A percentile compares a stretch with the other conserved stretches of the same genome.
phyloP scores from a whole-genome alignment of 371 early-diverging fungal genomes.

The Saksenaea vasiformis region DNA sequence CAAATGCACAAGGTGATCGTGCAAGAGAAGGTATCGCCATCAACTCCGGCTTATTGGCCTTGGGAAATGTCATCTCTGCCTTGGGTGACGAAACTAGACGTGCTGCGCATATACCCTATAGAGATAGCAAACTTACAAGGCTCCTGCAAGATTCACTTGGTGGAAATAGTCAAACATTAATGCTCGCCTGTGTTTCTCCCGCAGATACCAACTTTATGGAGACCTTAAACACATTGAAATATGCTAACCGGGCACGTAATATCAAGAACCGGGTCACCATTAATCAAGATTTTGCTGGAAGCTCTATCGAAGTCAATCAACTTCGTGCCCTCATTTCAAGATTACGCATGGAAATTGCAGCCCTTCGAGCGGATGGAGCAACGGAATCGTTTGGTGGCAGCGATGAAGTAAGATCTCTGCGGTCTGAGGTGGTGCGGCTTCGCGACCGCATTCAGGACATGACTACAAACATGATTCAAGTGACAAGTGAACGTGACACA shows the following conservation, averaged over 20 bases:
- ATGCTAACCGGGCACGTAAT: constrained; percentile 88
- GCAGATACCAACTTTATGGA: constrained; percentile 83
- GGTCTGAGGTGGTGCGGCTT: constrained; percentile 50
- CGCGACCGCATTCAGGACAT: constrained; percentile 58
- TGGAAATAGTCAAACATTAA: constrained; percentile 90
- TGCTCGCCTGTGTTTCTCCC: constrained; percentile 92
- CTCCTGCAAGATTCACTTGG: constrained; percentile 98
- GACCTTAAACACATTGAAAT: constrained; percentile 90
- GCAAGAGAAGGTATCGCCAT: constrained; percentile 98
- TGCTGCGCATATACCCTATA: constrained; percentile 86
- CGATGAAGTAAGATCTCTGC: constrained; percentile 50
- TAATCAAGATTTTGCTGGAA: constrained; percentile 71
- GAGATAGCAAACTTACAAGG: constrained; percentile 98
- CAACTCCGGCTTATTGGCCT: constrained; percentile 94
- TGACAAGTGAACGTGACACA: constrained; percentile 66
- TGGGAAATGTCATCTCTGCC: constrained; percentile 99
- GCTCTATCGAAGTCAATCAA: constrained; percentile 66
- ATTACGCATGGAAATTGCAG: constrained; percentile 66
- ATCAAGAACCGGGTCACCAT: constrained; percentile 84
- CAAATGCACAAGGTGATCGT: constrained; percentile 92
- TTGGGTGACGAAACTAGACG: constrained; percentile 84
- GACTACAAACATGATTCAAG: constrained; percentile 50
- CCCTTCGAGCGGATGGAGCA: constrained; percentile 46
- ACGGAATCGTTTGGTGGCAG: constrained; percentile 26
- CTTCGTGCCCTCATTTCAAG: constrained; percentile 73